Evolutionary conservation across 1,284 basidiomycete species (phyloP).

Genomic region (Athelia psychrophila): DNA sequence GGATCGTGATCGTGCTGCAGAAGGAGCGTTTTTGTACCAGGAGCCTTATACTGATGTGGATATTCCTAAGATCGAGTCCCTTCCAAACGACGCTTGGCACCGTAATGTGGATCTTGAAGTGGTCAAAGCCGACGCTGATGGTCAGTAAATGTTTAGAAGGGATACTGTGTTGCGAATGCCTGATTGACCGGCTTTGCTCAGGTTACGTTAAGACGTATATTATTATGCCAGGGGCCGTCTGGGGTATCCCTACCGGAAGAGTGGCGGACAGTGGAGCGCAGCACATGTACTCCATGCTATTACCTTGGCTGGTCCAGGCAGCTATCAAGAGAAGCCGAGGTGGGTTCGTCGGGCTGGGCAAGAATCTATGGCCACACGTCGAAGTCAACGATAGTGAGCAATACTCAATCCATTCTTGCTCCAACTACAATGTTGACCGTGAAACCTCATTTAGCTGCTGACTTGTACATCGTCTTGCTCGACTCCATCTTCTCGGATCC

Average conservation of each 20-base stretch:
- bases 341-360: conserved; percentile 24
- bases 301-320: conserved; percentile 23
- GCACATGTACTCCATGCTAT: conserved; percentile 24
- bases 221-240: conserved; percentile 26
- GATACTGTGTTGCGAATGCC: not conserved
- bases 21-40: conserved; percentile 31
- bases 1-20: conserved; percentile 11
- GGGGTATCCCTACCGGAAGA: conserved; percentile 24
- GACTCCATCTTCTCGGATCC: conserved; percentile 18
- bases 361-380: conserved; percentile 31
- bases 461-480: conserved; percentile 28
- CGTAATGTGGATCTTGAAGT: conserved; percentile 39
- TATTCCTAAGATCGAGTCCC: conserved; percentile 33
- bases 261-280: conserved; percentile 25
- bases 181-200: conserved; percentile 5
- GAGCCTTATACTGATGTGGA: conserved; percentile 40
- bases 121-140: conserved; percentile 36
- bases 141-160: conserved; percentile 18
- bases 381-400: conserved; percentile 29
- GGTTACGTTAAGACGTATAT: conserved; percentile 26
- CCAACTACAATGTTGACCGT: conserved; percentile 5
- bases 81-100: conserved; percentile 35
- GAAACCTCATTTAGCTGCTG: conserved; percentile 22
- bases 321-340: conserved; percentile 28
- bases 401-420: conserved; percentile 2